phyloP scores from a whole-genome alignment of 2,329 filamentous ascomycete species.

The Knoxdaviesia proteae region DNA sequence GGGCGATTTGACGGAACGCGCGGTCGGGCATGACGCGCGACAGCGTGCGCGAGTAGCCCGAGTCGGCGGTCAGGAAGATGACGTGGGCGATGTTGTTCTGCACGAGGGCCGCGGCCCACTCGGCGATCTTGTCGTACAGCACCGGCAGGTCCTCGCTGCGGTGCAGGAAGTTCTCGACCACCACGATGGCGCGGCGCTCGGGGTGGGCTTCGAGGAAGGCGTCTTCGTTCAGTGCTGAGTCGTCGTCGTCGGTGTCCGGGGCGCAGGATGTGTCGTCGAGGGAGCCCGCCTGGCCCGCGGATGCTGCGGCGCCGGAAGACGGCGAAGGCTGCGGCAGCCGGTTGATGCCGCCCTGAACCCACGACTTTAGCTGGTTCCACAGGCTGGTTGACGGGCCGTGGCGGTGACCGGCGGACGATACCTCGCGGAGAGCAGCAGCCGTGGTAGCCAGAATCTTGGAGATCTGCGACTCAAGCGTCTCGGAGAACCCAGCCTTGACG shows the following conservation, averaged over 20 bases:
- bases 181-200: slow-evolving; percentile 59
- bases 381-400: neutral
- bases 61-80: slow-evolving; percentile 79
- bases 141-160: slow-evolving; percentile 41
- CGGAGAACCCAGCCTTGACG: slow-evolving; percentile 83
- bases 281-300: no score
- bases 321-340: no score
- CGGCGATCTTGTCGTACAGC: slow-evolving; percentile 63
- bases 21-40: slow-evolving; percentile 76
- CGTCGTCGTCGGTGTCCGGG: slow-evolving; percentile 36
- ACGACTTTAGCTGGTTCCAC: no score
- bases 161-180: slow-evolving; percentile 82
- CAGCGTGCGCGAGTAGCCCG: slow-evolving; percentile 71
- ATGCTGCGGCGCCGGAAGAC: no score
- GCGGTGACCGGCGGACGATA: slow-evolving; percentile 42
- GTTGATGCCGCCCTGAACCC: no score
- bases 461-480: slow-evolving; percentile 75
- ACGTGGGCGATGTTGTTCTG: slow-evolving; percentile 83
- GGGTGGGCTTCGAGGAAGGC: slow-evolving; percentile 82
- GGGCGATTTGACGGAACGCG: slow-evolving; percentile 66
- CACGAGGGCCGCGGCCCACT: slow-evolving; percentile 76
- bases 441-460: slow-evolving; percentile 79
- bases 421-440: slow-evolving; percentile 54
- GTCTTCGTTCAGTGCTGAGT: slow-evolving; percentile 54
- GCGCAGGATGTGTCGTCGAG: neutral